Evolutionary conservation across 139 green algal species (phyloP), one percentile per base, ranked within the genome.

Genomic region (Yamagishiella unicocca): DNA sequence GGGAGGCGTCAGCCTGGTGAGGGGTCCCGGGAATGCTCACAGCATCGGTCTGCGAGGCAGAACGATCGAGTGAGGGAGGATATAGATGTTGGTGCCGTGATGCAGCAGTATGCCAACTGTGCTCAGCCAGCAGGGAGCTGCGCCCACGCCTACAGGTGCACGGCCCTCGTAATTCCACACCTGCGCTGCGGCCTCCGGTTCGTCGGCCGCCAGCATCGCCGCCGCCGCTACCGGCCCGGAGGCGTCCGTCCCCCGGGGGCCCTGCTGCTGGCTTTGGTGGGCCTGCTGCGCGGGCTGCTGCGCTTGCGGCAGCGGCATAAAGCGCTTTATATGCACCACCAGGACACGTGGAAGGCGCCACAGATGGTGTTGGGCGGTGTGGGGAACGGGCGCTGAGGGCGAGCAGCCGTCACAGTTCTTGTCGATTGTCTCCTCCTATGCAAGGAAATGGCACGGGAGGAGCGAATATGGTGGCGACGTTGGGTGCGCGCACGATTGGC

Each of bases 301-400:
- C 82, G 50, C 29, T 55, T 50, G 83, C 45, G 24, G 53, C 70
- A 82, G 19, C 12, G 42, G 83, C 72, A 74, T 83, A 89, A 97
- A 97, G 45, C 94, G 90, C 87, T 96, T 97, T 42, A 97, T 73
- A 90, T 97, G 94, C 68, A 97, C 89, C n/a, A 89, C 93, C 81
- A 97, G 85, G 40, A 96, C 85, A 1, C 90, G 89, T 4, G 94
- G 94, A 84, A 96, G 89, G 79, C 93, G 89, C 42, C 66, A 82
- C 25, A 97, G 43, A 46, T 66, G 43, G 85, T 94, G 91, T 8
- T 72, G 71, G 55, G 94, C 67, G 9, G 19, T 82, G 87, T 96
- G 92, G 37, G 67, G 35, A 22, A 80, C 46, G 31, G 61, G 74
- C 53, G 55, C 67, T 45, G 79, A 37, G 88, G 55, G 88, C 82